Conservation (phyloP, 257 asterid genomes). For the Nicotiana tabacum region DNA sequence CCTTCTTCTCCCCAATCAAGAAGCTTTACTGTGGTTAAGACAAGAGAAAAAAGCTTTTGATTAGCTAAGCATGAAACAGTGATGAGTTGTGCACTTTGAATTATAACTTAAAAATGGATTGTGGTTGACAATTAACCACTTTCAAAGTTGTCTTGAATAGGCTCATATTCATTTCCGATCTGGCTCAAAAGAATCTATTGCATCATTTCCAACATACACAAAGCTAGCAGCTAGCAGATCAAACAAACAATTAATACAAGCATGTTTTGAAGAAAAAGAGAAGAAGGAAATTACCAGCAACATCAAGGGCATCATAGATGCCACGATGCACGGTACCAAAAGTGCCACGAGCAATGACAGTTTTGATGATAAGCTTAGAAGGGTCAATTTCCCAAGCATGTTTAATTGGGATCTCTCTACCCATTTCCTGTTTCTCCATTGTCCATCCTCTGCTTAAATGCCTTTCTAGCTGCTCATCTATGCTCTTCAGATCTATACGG, state of each 20-base stretch:
- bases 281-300: conserved; percentile 46
- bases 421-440: conserved; percentile 30
- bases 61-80: conserved; percentile 4
- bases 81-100: neutral
- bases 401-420: conserved; percentile 48
- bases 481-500: conserved; percentile 72
- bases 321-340: conserved; percentile 88
- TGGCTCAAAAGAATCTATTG: neutral
- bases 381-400: conserved; percentile 79
- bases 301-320: conserved; percentile 62
- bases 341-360: conserved; percentile 70
- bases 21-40: conserved; percentile 53
- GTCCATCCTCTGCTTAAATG: conserved; percentile 53
- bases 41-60: conserved; percentile 7
- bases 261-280: too few relatives aligned
- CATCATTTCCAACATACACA: neutral
- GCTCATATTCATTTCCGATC: neutral
- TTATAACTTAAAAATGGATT: neutral
- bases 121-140: neutral
- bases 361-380: conserved; percentile 53
- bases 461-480: conserved; percentile 66
- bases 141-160: neutral
- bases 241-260: neutral
- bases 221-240: neutral
- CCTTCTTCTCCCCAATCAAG: conserved; percentile 94